Base-by-base conservation (phyloP, 1,284 basidiomycete genomes). In the Athelia sp. region DNA sequence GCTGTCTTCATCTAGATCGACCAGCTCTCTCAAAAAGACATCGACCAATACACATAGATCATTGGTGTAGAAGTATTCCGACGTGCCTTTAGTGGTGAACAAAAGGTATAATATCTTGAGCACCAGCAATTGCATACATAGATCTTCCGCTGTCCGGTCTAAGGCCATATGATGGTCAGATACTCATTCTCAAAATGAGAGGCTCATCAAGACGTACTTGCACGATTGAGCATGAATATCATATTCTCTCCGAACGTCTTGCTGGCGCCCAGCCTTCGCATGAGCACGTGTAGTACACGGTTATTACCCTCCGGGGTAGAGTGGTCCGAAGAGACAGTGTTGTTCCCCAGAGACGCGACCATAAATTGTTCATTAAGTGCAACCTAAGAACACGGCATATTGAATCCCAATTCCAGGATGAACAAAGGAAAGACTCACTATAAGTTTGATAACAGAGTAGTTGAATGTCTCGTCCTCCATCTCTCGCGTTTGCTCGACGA, bases 331-430 rank as follows among this genome's bases (percentile, higher is more conserved):
- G 23, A 56, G 48, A 50, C 52, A 34, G 49, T 47, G 47, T 45
- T 53, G 14, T 62, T 65, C 44, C 67, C 69, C 45, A 80, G 56
- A 15, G 72, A 73, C 2, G 82, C 84, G 9, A 98, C 93, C 96
- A 99, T 98, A 70, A 97, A 98, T 67, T 99, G 96, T 67, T 99
- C 96, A 63, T 98, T 98, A 35, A 99, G 75, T 0, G 96, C 90
- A 36, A 93, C 84, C 90, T 93, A 53, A 4, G 13, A 53, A 42
- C 52, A 19, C 21, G 29, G 47, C 46, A 23, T 11, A 21, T 19
- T 31, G 52, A 22, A 24, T 21, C 50, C 46, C 26, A 23, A 40
- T 24, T 43, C 50, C 17, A 13, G 11, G 13, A 35, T 21, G 24
- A 48, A 31, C n/a, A 29, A 34, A 36, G n/a, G 46, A 42, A 21